Evolutionary conservation across 2,329 filamentous ascomycete genomes (phyloP), one percentile per base, ranked within the genome.

Genomic region (Xylaria arbuscula): DNA sequence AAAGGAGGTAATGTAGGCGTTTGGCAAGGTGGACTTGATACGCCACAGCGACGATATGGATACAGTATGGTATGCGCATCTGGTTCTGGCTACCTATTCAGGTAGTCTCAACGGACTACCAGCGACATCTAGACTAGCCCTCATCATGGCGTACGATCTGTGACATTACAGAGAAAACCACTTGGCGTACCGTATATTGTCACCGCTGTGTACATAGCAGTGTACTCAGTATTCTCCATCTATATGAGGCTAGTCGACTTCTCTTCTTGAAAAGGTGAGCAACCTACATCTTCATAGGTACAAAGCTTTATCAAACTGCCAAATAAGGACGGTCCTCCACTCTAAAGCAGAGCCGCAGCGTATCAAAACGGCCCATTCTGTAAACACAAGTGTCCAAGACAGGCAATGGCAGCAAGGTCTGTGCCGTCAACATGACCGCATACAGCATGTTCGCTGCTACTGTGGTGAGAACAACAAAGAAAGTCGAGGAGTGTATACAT

Each of bases 341-440:
- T 64, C 10, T 15, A 54, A 67, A 55, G 57, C 57, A 70, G 65
- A 70, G 65, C 65, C 68, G 66, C 66, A 70, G 62, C 63, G 48
- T 68, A 32, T 48, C 58, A 66, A 62, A 67, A 56, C 34, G 51
- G 36, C 61, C 56, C 3, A 67, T 67, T 64, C 40, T 55, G 68
- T 56, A 55, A 57, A 60, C 45, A 54, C 50, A 45, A 54, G 55
- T 68, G 61, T 62, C 64, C 68, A 61, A 70, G 68, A 65, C 61
- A 65, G 68, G 61, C 40, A 69, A 65, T 67, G 57, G 56, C 42
- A 61, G 38, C 66, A 68, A 28, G 64, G 61, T 45, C 53, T 67
- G 56, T 53, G 55, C 55, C 55, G 68, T 62, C 53, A 36, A 62
- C 51, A 67, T 61, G 68, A 64, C 64, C 51, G 61, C 68, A 67